phyloP scores from a whole-genome alignment of 805 yeast species.

The Candida jianshihensis region DNA sequence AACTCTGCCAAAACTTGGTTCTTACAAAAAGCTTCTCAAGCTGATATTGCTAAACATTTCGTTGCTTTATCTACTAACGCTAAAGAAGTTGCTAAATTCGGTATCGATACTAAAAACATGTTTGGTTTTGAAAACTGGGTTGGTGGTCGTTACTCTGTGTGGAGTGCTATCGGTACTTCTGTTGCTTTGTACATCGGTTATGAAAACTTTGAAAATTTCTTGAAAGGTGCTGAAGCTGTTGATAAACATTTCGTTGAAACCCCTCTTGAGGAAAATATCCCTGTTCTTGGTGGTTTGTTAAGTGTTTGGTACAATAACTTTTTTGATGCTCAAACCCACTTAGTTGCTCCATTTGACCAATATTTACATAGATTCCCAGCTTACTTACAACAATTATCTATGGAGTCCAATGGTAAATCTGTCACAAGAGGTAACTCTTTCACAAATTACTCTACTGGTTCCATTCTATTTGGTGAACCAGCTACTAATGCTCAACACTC shows the following conservation, averaged over 20 bases:
- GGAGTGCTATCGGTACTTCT: constrained; percentile 98
- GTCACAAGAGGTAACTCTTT: constrained; percentile 88
- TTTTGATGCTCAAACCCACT: constrained; percentile 95
- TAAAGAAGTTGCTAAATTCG: constrained; percentile 84
- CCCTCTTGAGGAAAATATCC: constrained; percentile 87
- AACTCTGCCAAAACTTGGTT: constrained; percentile 95
- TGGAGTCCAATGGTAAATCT: constrained; percentile 99
- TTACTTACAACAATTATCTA: constrained; percentile 94
- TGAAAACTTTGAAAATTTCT: constrained; percentile 86
- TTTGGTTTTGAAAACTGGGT: constrained; percentile 98
- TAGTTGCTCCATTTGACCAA: constrained; percentile 98
- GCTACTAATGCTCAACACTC: constrained; percentile 99
- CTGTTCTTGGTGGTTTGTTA: constrained; percentile 86
- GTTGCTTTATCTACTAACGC: constrained; percentile 95
- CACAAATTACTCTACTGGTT: constrained; percentile 93
- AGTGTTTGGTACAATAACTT: constrained; percentile 99
- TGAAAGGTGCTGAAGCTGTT: constrained; percentile 96
- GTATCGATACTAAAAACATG: constrained; percentile 97
- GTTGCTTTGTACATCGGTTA: constrained; percentile 92
- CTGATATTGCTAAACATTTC: constrained; percentile 87
- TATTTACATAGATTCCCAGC: constrained; percentile 99
- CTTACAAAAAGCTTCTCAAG: constrained; percentile 60
- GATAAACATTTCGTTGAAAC: constrained; percentile 84
- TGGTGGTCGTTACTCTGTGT: constrained; percentile 99
- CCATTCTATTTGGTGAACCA: constrained; percentile 96